Evolutionary conservation across 805 yeast genomes (phyloP), one percentile per base, ranked within the genome.

Genomic region (Barnettozyma salicaria): DNA sequence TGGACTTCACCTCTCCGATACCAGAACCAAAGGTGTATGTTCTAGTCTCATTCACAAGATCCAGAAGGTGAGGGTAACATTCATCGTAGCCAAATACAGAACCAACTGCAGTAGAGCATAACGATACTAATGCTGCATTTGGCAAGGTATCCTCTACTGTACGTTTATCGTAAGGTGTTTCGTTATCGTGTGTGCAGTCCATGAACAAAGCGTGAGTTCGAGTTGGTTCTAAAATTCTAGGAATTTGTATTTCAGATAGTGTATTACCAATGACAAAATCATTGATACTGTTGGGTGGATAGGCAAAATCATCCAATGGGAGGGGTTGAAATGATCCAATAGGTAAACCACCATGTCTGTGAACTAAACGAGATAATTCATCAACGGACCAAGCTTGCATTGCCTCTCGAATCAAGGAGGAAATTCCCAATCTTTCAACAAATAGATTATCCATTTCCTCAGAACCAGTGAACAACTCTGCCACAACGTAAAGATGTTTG

Each of bases 151-250:
- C 98, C 55, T 89, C 96, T 2, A 86, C 81, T 0, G 96, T 88
- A 56, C 97, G 76, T 61, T 83, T 87, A 49, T 90, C 94, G 29
- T 70, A 72, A 2, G 97, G 95, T 16, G 78, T 80, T 61, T 88
- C 92, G 55, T 90, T 90, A 59, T 90, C 98, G 58, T 90, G 98
- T 2, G 97, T 89, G 53, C 97, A 90, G 55, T 92, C 97, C 97
- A 92, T 90, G 50, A 90, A 82, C 49, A 92, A 66, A 0, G 97
- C 96, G 61, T 88, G 97, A 4, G 95, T 94, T n/a, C 80, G 76
- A 30, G 79, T 74, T 4, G 80, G 68, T 2, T 78, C 67, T 32
- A 90, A 67, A 8, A 75, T 66, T 46, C 70, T 70, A 2, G 94
- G 90, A 33, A 84, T 70, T 42, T 76, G 77, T 43, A 82, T 63